Evolutionary conservation across 345 rosid species (phyloP).

Genomic region (Psidium guajava): DNA sequence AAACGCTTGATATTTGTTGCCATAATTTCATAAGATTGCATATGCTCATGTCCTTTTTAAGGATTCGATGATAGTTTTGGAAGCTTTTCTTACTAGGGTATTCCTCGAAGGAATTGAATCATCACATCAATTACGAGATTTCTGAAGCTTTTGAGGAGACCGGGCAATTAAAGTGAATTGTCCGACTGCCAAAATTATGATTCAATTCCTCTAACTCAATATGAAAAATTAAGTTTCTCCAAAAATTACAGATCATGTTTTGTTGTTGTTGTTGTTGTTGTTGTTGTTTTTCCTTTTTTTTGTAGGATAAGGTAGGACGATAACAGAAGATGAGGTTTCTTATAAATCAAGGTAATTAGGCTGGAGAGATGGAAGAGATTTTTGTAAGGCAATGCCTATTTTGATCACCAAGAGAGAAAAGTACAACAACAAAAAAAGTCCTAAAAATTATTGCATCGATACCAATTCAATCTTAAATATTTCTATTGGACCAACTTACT

Average conservation of each 20-base stretch:
- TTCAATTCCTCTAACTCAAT: neutral
- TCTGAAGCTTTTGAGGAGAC: neutral
- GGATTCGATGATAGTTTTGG: no score
- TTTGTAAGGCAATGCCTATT: no score
- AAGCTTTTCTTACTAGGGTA: no score
- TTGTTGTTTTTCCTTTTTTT: neutral
- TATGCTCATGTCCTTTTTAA: no score
- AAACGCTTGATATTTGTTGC: neutral
- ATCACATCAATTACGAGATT: neutral
- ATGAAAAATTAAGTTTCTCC: neutral
- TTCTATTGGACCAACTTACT: no score
- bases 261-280: neutral
- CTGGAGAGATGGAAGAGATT: no score
- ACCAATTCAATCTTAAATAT: no score
- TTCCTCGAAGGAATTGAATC: neutral
- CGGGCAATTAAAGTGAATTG: neutral
- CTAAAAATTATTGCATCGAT: no score
- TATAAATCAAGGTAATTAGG: no score
- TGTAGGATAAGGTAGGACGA: neutral
- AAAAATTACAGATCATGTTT: neutral
- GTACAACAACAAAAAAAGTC: no score
- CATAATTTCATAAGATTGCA: neutral
- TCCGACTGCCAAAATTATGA: neutral
- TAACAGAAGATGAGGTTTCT: neutral
- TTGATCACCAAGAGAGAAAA: no score